Base-by-base conservation (phyloP, 805 yeast genomes). In the Wickerhamomyces pijperi region DNA sequence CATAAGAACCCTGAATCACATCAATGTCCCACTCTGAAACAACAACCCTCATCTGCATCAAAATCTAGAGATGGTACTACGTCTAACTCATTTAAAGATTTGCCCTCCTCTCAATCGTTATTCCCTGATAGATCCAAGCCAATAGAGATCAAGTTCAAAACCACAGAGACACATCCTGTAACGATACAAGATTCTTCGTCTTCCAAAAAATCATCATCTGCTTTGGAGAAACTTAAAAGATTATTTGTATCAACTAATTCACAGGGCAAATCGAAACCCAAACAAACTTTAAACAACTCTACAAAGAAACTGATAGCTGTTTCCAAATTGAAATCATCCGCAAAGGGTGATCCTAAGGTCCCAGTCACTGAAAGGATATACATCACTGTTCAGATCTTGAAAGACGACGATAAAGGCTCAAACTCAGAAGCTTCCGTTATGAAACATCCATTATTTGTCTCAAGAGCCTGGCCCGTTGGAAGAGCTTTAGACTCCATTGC, bases 381-480 rank as follows among this genome's bases (percentile, higher is more conserved):
- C 25, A 17, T 54, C 2, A 50, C 53, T 53, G 46, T 47, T 1
- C 56, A 53, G 28, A 51, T 53, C 1, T 34, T 54, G 6, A 25
- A n/a, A n/a, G n/a, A 21, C 23, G 58, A 53, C 34, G 48, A 47
- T 11, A 44, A 44, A 18, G 43, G n/a, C n/a, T n/a, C n/a, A n/a
- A n/a, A n/a, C n/a, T n/a, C 45, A n/a, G 54, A 51, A 19, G 45
- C 43, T 35, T 41, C 39, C 4, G 41, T n/a, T n/a, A n/a, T 41
- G 7, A 45, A 42, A 32, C 38, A 45, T 13, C 51, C 55, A 1
- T 21, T 53, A 4, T 54, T 33, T 32, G 37, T 54, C 3, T 48
- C 52, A 1, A 39, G 57, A 9, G 40, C 34, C 1, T 53, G 57
- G 57, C 56, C 58, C 11, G 4, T 54, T 8, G 58, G 58, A 1